A percentile compares a stretch with the other conserved stretches of the same genome.
phyloP scores from a whole-genome alignment of 768 basidiomycete genomes.

The Chalciporus piperatus region DNA sequence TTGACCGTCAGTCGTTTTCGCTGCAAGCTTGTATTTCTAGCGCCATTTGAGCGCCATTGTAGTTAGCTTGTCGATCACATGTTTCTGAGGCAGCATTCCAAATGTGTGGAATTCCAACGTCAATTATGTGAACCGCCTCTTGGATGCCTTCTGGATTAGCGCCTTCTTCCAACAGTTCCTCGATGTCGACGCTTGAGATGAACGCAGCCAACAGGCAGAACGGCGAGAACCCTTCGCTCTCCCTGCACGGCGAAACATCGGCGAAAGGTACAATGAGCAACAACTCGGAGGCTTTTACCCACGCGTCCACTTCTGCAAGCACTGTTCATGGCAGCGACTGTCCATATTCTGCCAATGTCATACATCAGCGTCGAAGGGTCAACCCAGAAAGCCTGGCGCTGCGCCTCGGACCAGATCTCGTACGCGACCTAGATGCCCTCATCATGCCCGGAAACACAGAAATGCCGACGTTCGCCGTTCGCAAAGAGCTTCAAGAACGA shows the following conservation, averaged over 20 bases:
- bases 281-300: background rate
- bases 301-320: background rate
- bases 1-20: conserved; percentile 65
- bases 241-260: background rate
- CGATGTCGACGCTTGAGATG: conserved; percentile 11
- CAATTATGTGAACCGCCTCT: conserved; percentile 15
- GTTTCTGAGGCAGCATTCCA: conserved; percentile 21
- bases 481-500: conserved; percentile 68
- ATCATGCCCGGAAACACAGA: conserved; percentile 65
- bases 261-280: background rate
- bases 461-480: conserved; percentile 72
- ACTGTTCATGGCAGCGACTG: conserved; percentile 3
- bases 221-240: background rate
- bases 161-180: background rate
- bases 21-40: conserved; percentile 85
- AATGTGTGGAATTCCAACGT: background rate
- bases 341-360: conserved; percentile 3
- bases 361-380: conserved; percentile 44
- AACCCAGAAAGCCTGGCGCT: conserved; percentile 69
- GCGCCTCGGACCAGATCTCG: conserved; percentile 62
- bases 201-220: background rate
- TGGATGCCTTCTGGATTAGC: background rate
- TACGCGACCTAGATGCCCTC: conserved; percentile 69
- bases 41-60: background rate
- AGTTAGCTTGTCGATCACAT: conserved; percentile 10